Base-by-base conservation (phyloP, 495 filamentous ascomycete genomes). In the Penicillium canescens region DNA sequence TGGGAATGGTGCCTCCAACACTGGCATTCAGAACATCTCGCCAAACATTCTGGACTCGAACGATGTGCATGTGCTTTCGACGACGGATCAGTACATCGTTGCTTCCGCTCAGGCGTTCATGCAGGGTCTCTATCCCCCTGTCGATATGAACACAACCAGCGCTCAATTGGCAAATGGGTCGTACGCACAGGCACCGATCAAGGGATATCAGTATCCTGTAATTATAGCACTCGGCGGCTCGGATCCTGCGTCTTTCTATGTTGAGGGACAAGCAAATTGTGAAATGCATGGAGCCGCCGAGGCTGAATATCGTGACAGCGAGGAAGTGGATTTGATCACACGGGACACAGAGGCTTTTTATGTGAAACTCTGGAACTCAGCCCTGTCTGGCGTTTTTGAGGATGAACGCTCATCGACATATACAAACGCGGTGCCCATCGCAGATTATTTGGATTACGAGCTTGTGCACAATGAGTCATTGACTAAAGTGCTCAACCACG, bases 81-180 rank as follows among this genome's bases (percentile, higher is more conserved):
- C 71, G 7, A 72, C 79, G 34, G 68, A 82, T 49, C 71, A 80
- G 41, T 76, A 76, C 48, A 71, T 77, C 13, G 65, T 78, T 43
- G 82, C 74, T 16, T 88, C 87, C 4, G 88, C 87, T 2, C 77
- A 86, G 58, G 87, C 84, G 6, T 95, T 93, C 62, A 77, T 93
- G 62, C 88, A 92, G 71, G 90, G 86, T 8, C 73, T 95, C 8
- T 96, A 95, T 62, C 90, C 90, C 13, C 88, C 91, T 3, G 74
- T 82, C 18, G 59, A 68, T 16, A 57, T 65, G 11, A 69, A 75
- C 16, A 61, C 71, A 20, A 75, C 78, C 42, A 73, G 69, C 41
- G 39, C 59, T 14, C 66, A 77, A 23, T 59, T 63, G 5, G 81
- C 86, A 23, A 85, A 92, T 69, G 81, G 81, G 47, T 77, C 78